These are phyloP conservation scores for Fragaria vesca DNA, from an alignment of 306 rosid species.

Conservation along the genomic window DNA sequence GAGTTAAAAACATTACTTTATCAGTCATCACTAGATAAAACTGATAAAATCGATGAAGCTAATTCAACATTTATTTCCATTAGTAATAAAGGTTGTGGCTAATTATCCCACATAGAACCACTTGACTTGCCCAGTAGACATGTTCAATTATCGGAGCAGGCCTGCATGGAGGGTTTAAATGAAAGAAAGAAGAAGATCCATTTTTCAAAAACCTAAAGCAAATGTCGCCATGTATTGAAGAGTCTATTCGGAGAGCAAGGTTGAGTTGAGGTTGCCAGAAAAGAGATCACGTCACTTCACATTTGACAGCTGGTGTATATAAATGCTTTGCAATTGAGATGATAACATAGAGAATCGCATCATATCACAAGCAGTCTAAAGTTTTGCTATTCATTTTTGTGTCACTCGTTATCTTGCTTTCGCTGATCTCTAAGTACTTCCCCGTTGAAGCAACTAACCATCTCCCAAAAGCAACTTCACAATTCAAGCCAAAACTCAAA, in stretches of 20 bases:
- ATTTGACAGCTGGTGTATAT: neutral
- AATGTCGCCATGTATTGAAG: neutral
- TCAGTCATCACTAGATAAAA: neutral
- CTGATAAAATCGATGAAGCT: neutral
- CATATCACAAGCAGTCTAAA: neutral
- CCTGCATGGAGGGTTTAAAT: neutral
- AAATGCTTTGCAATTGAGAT: neutral
- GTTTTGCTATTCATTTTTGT: neutral
- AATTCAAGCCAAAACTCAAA: slow-evolving; percentile 7
- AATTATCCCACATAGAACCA: neutral
- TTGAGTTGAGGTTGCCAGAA: neutral
- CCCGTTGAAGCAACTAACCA: neutral
- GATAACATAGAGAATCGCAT: neutral
- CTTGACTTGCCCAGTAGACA: slow-evolving; percentile 12
- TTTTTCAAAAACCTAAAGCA: neutral
- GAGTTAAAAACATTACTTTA: neutral
- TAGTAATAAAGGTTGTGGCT: neutral
- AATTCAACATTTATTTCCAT: neutral
- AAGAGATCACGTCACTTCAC: neutral
- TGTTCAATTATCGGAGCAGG: neutral
- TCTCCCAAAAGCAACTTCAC: neutral
- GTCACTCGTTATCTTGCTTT: neutral
- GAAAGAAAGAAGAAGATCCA: neutral
- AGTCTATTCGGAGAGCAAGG: neutral
- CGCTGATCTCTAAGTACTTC: neutral